Conservation (phyloP, 164 flowering plant species). For the Chimonanthus salicifolius region DNA sequence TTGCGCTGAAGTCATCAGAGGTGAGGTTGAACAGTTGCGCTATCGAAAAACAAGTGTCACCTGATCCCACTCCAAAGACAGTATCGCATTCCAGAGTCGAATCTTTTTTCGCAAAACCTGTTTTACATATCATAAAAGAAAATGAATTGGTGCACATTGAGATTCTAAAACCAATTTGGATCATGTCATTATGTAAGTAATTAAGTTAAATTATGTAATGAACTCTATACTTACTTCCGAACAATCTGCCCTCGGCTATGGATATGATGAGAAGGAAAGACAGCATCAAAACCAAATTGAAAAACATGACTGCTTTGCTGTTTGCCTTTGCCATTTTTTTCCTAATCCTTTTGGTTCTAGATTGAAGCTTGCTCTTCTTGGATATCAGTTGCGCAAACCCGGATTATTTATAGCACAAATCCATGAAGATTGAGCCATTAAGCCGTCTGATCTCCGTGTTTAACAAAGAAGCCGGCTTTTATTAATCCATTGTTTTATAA, state of each 20-base stretch:
- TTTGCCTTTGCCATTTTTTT: constrained; percentile 1
- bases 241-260: constrained; percentile 4
- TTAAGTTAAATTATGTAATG: too few relatives aligned
- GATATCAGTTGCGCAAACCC: neutral
- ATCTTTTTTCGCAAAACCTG: neutral
- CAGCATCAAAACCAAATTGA: constrained; percentile 1
- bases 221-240: neutral
- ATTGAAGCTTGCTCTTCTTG: neutral
- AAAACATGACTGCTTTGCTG: constrained; percentile 5
- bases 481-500: too few relatives aligned
- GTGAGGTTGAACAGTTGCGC: constrained; percentile 18
- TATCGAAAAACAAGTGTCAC: constrained; percentile 17
- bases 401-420: neutral
- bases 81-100: neutral
- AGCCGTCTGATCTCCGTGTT: too few relatives aligned
- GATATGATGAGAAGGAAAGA: constrained; percentile 7
- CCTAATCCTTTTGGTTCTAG: neutral
- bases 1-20: neutral
- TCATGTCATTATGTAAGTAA: too few relatives aligned
- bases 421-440: neutral
- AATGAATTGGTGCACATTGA: too few relatives aligned
- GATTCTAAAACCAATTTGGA: too few relatives aligned
- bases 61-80: constrained; percentile 7
- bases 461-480: too few relatives aligned
- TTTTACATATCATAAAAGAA: neutral